A percentile compares a stretch with the other conserved stretches of the same genome.
Conservation (phyloP, 139 green algal genomes). For the Chlamydomonas sphaeroides region DNA sequence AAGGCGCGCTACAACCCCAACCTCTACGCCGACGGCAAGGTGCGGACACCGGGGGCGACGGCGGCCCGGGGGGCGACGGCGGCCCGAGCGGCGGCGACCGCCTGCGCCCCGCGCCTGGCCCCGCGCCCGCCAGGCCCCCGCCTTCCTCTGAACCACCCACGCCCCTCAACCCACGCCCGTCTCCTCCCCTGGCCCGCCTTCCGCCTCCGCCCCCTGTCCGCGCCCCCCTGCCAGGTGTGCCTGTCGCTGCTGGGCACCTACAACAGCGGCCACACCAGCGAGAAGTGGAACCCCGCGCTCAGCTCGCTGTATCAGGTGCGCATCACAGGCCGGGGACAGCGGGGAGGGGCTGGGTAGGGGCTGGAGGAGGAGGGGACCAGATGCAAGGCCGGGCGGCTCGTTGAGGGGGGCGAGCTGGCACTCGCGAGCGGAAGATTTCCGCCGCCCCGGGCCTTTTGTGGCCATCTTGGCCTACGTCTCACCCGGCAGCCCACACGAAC, state of each 20-base stretch:
- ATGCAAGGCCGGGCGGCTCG: too few relatives aligned
- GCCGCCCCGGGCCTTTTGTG: too few relatives aligned
- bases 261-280: slow-evolving; percentile 67
- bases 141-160: not conserved
- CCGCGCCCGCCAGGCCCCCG: not conserved
- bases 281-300: slow-evolving; percentile 79
- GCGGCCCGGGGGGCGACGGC: too few relatives aligned
- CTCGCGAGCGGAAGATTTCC: too few relatives aligned
- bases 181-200: not conserved
- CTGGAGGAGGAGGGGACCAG: too few relatives aligned
- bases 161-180: not conserved
- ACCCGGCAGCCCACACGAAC: too few relatives aligned
- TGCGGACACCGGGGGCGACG: not conserved
- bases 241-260: slow-evolving; percentile 87
- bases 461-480: too few relatives aligned
- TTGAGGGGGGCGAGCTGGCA: too few relatives aligned
- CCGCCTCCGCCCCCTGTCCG: not conserved
- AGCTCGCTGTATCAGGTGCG: slow-evolving; percentile 78
- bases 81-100: not conserved
- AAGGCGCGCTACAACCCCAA: slow-evolving; percentile 87
- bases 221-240: slow-evolving; percentile 72
- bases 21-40: slow-evolving; percentile 87
- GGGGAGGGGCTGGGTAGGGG: too few relatives aligned
- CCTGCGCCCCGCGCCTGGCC: too few relatives aligned
- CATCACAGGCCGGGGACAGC: too few relatives aligned